Evolutionary conservation across 805 yeast genomes (phyloP).

Genomic region (Candida ponderosae): DNA sequence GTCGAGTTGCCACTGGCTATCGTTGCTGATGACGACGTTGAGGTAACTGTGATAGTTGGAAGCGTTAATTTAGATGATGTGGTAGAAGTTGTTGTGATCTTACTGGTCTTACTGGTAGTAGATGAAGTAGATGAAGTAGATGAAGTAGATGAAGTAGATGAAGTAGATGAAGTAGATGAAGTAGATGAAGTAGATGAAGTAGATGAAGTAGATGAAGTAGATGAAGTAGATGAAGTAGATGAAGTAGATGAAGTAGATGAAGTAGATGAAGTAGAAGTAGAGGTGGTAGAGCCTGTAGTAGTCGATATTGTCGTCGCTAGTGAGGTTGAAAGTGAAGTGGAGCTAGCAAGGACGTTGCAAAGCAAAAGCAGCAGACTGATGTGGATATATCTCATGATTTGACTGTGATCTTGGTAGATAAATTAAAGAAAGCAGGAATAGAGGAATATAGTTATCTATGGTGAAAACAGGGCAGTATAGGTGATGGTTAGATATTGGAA

Average conservation of each 20-base stretch:
- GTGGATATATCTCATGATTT: too few species aligned
- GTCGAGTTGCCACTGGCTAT: neutral
- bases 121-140: slow-evolving; percentile 4
- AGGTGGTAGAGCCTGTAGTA: neutral
- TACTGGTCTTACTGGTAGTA: neutral
- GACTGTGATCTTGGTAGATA: too few species aligned
- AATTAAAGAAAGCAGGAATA: too few species aligned
- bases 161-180: neutral
- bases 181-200: neutral
- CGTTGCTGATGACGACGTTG: neutral
- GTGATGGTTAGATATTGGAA: too few species aligned
- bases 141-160: slow-evolving; percentile 1
- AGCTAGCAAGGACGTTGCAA: neutral
- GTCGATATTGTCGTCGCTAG: neutral
- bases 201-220: neutral
- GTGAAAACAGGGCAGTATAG: too few species aligned
- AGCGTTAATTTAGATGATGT: neutral
- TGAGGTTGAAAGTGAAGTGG: neutral
- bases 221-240: neutral
- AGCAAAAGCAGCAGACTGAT: too few species aligned
- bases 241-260: neutral
- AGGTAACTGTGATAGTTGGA: slow-evolving; percentile 1
- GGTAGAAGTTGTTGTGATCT: neutral
- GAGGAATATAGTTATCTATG: too few species aligned
- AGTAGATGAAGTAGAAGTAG: neutral